Base-by-base conservation (phyloP, 2,329 filamentous ascomycete species). In the Cordyceps militaris region DNA sequence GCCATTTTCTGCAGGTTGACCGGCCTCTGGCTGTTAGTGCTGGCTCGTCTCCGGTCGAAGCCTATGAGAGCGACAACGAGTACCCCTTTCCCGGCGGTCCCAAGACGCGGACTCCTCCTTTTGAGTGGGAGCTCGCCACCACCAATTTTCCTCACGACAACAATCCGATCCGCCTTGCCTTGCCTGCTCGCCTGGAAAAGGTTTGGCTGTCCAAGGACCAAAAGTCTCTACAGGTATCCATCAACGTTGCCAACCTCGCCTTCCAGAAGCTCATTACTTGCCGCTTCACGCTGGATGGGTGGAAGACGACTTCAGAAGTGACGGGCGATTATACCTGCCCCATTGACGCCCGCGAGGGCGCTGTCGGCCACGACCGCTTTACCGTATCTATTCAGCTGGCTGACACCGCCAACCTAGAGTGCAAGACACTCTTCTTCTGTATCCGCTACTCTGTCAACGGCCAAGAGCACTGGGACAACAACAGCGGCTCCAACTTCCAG, bases 231-330 rank as follows among this genome's bases (percentile, higher is more conserved):
- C 80, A 96, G 52, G 94, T 94, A 13, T 88, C 85, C 19, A 82
- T 96, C 54, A 88, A 85, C 8, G 92, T 96, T 23, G 85, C 87
- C 69, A 99, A 99, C 72, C 73, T 97, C 44, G 84, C 91, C 0
- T 99, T 96, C 74, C 83, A 92, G 56, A 99, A 99, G 74, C 73
- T 79, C 6, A 90, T 99, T 56, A 85, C 88, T n/a, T 93, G 91
- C 70, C 85, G 94, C 52, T 99, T 99, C 72, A 99, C 94, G 0
- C 81, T 97, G 48, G 94, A 99, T 71, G 94, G 96, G 74, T 99
- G 94, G 94, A 96, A 96, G 79, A 99, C 94, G 0, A 95, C 92
- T 0, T 99, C 94, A 0, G 94, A 99, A 70, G 88, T 97, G 1
- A 80, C 81, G 38, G 93, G 90, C n/a, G 91, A 97, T 66, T 99